Conservation (phyloP, 2,329 filamentous ascomycete species). For the Talaromyces albobiverticillius region DNA sequence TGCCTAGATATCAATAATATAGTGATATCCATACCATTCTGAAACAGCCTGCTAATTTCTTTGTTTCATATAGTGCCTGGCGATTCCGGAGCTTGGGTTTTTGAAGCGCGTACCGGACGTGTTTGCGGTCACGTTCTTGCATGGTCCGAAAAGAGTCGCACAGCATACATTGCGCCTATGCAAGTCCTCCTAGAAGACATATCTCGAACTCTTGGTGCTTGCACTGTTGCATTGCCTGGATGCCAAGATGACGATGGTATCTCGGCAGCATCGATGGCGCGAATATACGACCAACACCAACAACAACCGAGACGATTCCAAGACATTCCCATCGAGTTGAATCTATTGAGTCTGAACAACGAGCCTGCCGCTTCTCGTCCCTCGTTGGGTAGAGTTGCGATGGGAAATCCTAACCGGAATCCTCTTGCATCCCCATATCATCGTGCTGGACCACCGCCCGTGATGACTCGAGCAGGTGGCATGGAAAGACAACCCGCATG, state of each 20-base stretch:
- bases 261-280: conserved; percentile 17
- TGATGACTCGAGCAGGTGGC: conserved; percentile 33
- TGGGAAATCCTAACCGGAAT: conserved; percentile 18
- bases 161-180: conserved; percentile 95
- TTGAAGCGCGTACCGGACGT: conserved; percentile 72
- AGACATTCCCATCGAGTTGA: conserved; percentile 27
- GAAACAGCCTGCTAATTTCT: conserved; percentile 6
- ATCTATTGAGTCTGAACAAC: conserved; percentile 20
- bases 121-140: conserved; percentile 89
- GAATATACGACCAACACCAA: conserved; percentile 21
- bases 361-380: conserved; percentile 1
- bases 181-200: conserved; percentile 85
- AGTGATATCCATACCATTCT: neutral
- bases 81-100: conserved; percentile 90
- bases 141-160: conserved; percentile 74
- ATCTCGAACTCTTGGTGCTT: conserved; percentile 69
- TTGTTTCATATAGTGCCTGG: conserved; percentile 62
- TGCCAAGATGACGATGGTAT: conserved; percentile 27
- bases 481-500: conserved; percentile 39
- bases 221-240: conserved; percentile 68
- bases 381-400: conserved; percentile 16
- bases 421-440: conserved; percentile 24
- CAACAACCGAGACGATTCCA: conserved; percentile 12
- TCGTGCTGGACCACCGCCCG: conserved; percentile 20
- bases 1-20: conserved; percentile 17